phyloP scores from a whole-genome alignment of 805 yeast genomes.

The Nakazawaea holstii region DNA sequence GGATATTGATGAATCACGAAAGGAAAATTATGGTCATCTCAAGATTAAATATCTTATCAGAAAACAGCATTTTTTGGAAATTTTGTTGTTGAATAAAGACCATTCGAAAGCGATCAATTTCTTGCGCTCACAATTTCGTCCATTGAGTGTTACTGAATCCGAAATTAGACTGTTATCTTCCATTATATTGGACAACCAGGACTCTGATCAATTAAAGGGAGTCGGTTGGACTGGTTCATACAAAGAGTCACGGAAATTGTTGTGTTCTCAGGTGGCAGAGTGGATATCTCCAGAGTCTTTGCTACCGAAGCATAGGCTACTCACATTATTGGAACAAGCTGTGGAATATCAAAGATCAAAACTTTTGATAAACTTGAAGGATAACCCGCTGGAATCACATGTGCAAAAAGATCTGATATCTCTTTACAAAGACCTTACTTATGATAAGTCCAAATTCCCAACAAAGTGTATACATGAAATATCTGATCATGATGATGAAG shows the following conservation, averaged over 20 bases:
- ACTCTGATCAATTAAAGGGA: constrained; percentile 20
- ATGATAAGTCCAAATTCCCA: constrained; percentile 34
- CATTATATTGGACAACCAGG: constrained; percentile 21
- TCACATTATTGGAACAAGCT: constrained; percentile 47
- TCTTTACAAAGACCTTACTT: constrained; percentile 16
- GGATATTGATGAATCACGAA: background rate
- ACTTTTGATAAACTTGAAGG: constrained; percentile 28
- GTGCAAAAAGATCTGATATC: constrained; percentile 17
- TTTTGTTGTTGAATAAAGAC: constrained; percentile 26
- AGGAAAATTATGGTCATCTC: background rate
- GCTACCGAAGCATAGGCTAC: constrained; percentile 48
- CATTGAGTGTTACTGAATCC: constrained; percentile 17
- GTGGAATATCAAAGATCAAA: constrained; percentile 36
- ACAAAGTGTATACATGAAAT: constrained; percentile 40
- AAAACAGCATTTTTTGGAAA: constrained; percentile 37
- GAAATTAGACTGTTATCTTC: constrained; percentile 16
- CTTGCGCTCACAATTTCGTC: constrained; percentile 28
- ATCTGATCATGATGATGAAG: constrained; percentile 60
- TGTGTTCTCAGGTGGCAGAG: constrained; percentile 37
- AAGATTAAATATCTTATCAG: constrained; percentile 28
- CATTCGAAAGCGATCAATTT: constrained; percentile 29
- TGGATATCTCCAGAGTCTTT: constrained; percentile 46
- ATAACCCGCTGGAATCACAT: constrained; percentile 14
- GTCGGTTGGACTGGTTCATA: constrained; percentile 26
- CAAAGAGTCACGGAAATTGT: constrained; percentile 29